Percentiles rank a stretch among this genome's conserved stretches.
phyloP scores from a whole-genome alignment of 768 basidiomycete genomes.

The Cytidiella melzeri region DNA sequence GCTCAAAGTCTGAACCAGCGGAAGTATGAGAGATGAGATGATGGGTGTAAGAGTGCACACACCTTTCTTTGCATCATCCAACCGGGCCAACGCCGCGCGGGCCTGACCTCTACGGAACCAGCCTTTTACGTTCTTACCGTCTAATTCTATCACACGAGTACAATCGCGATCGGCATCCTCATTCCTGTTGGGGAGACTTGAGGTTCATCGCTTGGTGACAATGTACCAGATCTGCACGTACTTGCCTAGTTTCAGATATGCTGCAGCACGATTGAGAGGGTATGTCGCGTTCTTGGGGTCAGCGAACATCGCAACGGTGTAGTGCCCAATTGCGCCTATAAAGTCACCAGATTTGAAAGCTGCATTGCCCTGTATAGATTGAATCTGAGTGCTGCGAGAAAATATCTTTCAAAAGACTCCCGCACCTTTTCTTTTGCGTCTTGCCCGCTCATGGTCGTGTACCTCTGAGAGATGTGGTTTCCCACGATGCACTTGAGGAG shows the following conservation, averaged over 20 bases:
- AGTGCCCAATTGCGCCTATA: constrained; percentile 76
- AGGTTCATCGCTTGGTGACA: not conserved
- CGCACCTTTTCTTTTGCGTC: constrained; percentile 10
- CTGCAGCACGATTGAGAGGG: constrained; percentile 83
- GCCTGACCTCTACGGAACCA: constrained; percentile 78
- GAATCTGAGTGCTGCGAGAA: not conserved
- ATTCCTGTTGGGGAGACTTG: constrained; percentile 35
- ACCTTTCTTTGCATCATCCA: constrained; percentile 62
- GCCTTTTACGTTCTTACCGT: constrained; percentile 65
- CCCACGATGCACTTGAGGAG: not conserved
- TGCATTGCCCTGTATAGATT: constrained; percentile 69
- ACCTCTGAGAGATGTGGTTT: not conserved
- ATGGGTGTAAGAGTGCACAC: constrained; percentile 13
- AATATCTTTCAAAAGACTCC: too few species aligned
- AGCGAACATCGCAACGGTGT: constrained; percentile 72
- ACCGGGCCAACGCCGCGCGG: constrained; percentile 44
- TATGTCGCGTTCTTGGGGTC: constrained; percentile 70
- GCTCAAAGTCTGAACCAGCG: constrained; percentile 48
- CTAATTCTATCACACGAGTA: constrained; percentile 51
- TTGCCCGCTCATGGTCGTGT: not conserved
- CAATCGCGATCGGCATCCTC: constrained; percentile 84
- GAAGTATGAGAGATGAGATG: not conserved
- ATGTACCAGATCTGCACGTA: constrained; percentile 38
- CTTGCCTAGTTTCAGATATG: constrained; percentile 94
- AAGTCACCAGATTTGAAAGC: constrained; percentile 82